Percentiles rank a stretch among this genome's conserved stretches.
These are phyloP conservation scores for Colletotrichum agaves DNA, from an alignment of 2,329 filamentous ascomycete genomes.

Conservation along the genomic window DNA sequence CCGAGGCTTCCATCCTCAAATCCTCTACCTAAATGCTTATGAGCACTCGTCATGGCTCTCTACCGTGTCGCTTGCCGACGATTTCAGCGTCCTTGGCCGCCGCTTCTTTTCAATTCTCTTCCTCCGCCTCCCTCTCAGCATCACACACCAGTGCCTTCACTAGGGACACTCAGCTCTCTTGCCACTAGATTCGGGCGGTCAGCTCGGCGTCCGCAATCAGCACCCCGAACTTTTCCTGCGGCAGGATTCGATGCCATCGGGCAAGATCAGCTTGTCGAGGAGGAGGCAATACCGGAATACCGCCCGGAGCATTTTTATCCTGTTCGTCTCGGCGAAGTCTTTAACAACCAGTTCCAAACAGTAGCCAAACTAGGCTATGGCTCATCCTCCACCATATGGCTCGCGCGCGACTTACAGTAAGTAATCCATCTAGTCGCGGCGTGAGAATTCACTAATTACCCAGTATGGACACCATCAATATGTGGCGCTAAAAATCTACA, in stretches of 20 bases:
- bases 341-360: slow-evolving; percentile 49
- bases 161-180: not conserved
- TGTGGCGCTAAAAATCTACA: slow-evolving; percentile 47
- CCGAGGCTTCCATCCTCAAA: not conserved
- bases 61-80: not conserved
- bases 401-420: slow-evolving; percentile 43
- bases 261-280: slow-evolving; percentile 45
- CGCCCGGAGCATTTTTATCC: slow-evolving; percentile 50
- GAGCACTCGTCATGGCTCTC: not conserved
- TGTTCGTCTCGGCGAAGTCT: slow-evolving; percentile 50
- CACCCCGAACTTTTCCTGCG: slow-evolving; percentile 35
- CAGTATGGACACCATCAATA: slow-evolving; percentile 41
- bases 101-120: not conserved
- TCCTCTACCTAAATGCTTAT: not conserved
- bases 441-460: not conserved
- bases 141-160: not conserved
- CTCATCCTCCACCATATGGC: slow-evolving; percentile 54
- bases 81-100: not conserved
- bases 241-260: slow-evolving; percentile 38
- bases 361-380: slow-evolving; percentile 55
- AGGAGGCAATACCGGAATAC: slow-evolving; percentile 51
- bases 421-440: not conserved
- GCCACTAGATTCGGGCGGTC: not conserved
- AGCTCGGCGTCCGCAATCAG: not conserved
- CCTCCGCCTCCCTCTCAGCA: not conserved